Base-by-base conservation (phyloP, 2,329 filamentous ascomycete genomes). In the Leptographium flavum region DNA sequence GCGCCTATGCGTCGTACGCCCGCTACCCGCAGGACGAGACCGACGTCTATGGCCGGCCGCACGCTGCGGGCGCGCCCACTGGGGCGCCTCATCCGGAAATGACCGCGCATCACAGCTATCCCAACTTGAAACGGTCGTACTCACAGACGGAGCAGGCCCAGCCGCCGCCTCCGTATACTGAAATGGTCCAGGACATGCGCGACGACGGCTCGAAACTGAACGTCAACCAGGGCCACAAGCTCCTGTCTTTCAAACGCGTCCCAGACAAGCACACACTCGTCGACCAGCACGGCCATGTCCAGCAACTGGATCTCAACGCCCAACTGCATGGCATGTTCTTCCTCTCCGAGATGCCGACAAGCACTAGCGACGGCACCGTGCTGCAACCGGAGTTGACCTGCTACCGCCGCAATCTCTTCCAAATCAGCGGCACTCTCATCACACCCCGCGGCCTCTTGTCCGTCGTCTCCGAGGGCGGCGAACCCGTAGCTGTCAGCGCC, bases 401-500 rank as follows among this genome's bases (percentile, higher is more conserved):
- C 70, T 96, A 96, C 63, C 83, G 90, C 52, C 79, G 90, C 40
- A 96, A 96, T 58, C 70, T 96, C 41, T 96, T 96, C 63, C 90
- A 95, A 62, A 93, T 95, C 57, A 94, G 87, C 49, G 90, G 90
- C 47, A 87, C 82, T 5, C 76, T 94, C 47, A 87, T 87, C 35
- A 73, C 88, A 14, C 87, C 88, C 2, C 71, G 86, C 50, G 81
- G 79, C 25, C 74, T 87, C 50, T 70, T 90, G 45, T 92, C 83
- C 43, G 77, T 94, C 45, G 71, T 94, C 60, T 85, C 81, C 17
- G 87, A 94, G 48, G 77, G 83, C 45, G 87, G 87, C 38, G 85
- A 94, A 59, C 81, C 83, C 38, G 80, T 94, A 35, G 81, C 84
- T 2, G 86, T 95, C 41, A 75, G 78, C 51, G 83, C 72, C 51